Evolutionary conservation across 106 monocot species (phyloP).

Genomic region (Dioscorea alata): DNA sequence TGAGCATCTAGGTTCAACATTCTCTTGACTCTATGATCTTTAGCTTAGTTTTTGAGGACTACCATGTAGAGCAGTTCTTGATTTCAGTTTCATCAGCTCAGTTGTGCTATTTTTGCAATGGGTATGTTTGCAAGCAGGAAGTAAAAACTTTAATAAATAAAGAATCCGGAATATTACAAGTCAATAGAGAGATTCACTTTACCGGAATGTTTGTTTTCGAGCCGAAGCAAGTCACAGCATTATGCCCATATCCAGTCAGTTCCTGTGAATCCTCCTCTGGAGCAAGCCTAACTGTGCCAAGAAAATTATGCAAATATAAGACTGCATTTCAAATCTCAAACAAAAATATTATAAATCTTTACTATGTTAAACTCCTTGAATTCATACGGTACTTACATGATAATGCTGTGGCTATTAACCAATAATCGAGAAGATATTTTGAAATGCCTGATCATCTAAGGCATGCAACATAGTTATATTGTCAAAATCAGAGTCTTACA

Average conservation of each 20-base stretch:
- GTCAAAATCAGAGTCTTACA: too few relatives aligned
- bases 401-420: too few relatives aligned
- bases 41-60: too few relatives aligned
- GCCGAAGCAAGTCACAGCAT: slow-evolving; percentile 95
- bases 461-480: too few relatives aligned
- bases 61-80: neutral
- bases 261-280: slow-evolving; percentile 84
- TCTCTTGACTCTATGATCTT: neutral
- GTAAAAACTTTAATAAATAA: neutral
- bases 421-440: neutral
- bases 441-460: neutral
- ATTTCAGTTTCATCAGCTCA: neutral
- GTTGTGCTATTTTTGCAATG: neutral
- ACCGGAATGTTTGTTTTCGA: slow-evolving; percentile 92
- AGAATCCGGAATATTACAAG: neutral
- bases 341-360: neutral
- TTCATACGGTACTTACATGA: too few relatives aligned
- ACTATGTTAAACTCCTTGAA: too few relatives aligned
- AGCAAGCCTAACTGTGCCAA: slow-evolving; percentile 84
- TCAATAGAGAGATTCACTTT: slow-evolving; percentile 11
- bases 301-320: slow-evolving; percentile 2
- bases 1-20: too few relatives aligned
- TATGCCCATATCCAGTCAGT: slow-evolving; percentile 89
- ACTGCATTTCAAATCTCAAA: neutral
- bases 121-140: neutral